phyloP scores from a whole-genome alignment of 164 flowering plant species.

The Umbellularia californica region DNA sequence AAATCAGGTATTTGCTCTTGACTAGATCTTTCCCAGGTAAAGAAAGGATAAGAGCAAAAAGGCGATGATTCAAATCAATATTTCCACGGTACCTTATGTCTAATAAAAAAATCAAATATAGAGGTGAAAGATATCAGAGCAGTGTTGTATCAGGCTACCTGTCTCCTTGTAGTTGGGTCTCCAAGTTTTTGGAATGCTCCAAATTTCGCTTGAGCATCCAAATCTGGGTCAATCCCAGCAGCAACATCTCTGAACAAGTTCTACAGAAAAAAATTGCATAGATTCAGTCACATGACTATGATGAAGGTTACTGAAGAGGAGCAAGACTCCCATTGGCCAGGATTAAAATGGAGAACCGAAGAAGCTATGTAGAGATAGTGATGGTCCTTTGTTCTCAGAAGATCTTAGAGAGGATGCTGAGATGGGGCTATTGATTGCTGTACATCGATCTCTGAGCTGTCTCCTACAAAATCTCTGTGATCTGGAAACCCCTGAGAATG shows the following conservation, averaged over 20 bases:
- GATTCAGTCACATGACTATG: neutral
- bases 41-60: neutral
- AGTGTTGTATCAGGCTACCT: conserved; percentile 3
- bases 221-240: conserved; percentile 1
- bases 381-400: too few relatives aligned
- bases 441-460: too few relatives aligned
- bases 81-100: neutral
- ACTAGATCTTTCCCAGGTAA: neutral
- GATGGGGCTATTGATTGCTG: too few relatives aligned
- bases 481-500: too few relatives aligned
- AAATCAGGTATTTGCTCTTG: too few relatives aligned
- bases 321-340: conserved; percentile 58
- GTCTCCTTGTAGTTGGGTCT: conserved; percentile 6
- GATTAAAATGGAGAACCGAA: conserved; percentile 58
- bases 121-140: neutral
- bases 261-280: neutral
- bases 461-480: too few relatives aligned
- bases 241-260: conserved; percentile 3
- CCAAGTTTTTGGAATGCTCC: conserved; percentile 1
- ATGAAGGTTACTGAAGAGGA: conserved; percentile 2
- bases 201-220: conserved; percentile 1
- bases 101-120: neutral
- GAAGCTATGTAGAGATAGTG: conserved; percentile 35
- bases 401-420: conserved; percentile 45
- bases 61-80: neutral